Percentiles rank a stretch among this genome's conserved stretches.
phyloP scores from a whole-genome alignment of 225 moss, liverwort and hornwort species.

The Anthoceros angustus region DNA sequence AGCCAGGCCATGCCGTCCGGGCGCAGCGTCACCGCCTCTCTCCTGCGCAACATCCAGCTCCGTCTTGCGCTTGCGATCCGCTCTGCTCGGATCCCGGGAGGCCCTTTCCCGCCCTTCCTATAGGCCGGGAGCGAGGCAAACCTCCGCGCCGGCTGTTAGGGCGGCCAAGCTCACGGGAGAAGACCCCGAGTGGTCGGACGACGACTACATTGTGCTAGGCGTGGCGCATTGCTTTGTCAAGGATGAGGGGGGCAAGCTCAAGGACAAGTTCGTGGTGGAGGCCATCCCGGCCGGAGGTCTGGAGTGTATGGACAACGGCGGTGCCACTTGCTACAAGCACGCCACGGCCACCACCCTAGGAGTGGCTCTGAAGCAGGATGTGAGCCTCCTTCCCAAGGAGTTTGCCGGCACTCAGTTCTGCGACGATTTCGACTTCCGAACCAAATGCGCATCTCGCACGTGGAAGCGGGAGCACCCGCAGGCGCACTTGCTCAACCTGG shows the following conservation, averaged over 20 bases:
- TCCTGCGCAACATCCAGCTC: too few species aligned
- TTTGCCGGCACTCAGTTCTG: conserved; percentile 23
- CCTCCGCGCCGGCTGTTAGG: too few species aligned
- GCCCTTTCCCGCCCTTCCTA: too few species aligned
- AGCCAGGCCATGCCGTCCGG: too few species aligned
- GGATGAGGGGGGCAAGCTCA: conserved; percentile 55
- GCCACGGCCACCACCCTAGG: conserved; percentile 66
- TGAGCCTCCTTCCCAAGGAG: conserved; percentile 43
- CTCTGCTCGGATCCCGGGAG: too few species aligned
- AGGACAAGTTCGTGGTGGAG: conserved; percentile 56
- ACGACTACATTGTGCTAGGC: conserved; percentile 57
- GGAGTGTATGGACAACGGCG: conserved; percentile 98
- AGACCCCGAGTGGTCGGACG: conserved; percentile 64
- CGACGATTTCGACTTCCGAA: conserved; percentile 63
- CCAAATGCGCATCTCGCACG: conserved; percentile 71
- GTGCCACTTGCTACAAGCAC: conserved; percentile 66
- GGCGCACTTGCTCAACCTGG: conserved; percentile 48
- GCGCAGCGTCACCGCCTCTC: too few species aligned
- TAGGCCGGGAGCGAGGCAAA: too few species aligned
- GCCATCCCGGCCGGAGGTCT: conserved; percentile 78
- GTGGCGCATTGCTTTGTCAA: conserved; percentile 74
- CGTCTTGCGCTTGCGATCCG: too few species aligned
- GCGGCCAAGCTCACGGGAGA: conserved; percentile 19
- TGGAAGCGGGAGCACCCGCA: conserved; percentile 85
- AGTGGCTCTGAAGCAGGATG: conserved; percentile 55